Conservation (phyloP, 768 basidiomycete genomes). For the Boletus subparvulus region DNA sequence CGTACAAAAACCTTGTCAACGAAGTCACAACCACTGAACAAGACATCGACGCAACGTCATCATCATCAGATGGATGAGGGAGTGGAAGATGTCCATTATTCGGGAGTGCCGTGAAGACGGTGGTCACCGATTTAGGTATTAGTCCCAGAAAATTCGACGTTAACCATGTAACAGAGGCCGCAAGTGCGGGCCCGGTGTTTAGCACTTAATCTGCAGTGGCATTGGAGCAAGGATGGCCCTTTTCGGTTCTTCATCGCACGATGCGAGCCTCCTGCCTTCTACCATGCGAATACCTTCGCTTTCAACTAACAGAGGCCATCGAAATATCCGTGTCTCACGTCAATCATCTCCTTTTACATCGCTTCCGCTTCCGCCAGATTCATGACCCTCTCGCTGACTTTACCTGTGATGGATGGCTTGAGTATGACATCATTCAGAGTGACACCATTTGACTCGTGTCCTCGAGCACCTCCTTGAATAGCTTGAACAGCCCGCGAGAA, state of each 20-base stretch:
- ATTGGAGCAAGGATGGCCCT: too few relatives aligned
- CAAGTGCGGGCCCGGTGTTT: constrained; percentile 72
- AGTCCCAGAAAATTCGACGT: constrained; percentile 88
- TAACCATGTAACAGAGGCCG: constrained; percentile 88
- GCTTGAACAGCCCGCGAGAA: constrained; percentile 74
- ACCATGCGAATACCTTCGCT: too few relatives aligned
- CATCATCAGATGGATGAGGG: constrained; percentile 14
- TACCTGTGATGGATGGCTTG: constrained; percentile 74
- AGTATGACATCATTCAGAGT: constrained; percentile 88
- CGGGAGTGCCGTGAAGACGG: constrained; percentile 35
- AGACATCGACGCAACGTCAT: too few relatives aligned
- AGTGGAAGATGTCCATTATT: constrained; percentile 15
- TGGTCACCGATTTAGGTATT: constrained; percentile 55
- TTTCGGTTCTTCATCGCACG: too few relatives aligned
- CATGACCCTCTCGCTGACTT: constrained; percentile 69
- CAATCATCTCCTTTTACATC: constrained; percentile 36
- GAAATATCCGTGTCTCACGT: too few relatives aligned
- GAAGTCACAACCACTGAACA: too few relatives aligned
- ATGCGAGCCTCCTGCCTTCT: too few relatives aligned
- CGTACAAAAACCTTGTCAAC: too few relatives aligned
- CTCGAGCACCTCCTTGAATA: constrained; percentile 80
- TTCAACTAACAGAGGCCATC: too few relatives aligned
- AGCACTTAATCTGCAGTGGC: too few relatives aligned
- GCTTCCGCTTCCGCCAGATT: constrained; percentile 53
- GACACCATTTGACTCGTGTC: constrained; percentile 80